Evolutionary conservation across 2,329 filamentous ascomycete genomes (phyloP).

Genomic region (Diaporthe aspalathi): DNA sequence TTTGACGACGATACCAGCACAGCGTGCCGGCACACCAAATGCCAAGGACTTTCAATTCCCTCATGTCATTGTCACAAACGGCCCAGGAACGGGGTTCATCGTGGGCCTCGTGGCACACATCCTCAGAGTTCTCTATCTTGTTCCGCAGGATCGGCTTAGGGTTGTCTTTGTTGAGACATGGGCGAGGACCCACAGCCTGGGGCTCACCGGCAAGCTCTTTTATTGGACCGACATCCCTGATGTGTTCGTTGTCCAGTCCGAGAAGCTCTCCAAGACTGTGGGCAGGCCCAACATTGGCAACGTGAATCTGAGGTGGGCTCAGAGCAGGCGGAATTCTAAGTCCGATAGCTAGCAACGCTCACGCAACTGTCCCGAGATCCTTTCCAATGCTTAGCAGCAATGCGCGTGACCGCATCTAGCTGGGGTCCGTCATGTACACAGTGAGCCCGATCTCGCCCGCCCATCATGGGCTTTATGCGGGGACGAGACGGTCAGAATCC

Average conservation of each 20-base stretch:
- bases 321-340: not conserved
- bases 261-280: conserved; percentile 65
- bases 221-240: conserved; percentile 74
- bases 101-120: conserved; percentile 65
- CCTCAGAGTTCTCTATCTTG: conserved; percentile 58
- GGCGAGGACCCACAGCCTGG: conserved; percentile 85
- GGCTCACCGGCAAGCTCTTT: conserved; percentile 85
- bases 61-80: conserved; percentile 85
- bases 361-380: too few species aligned
- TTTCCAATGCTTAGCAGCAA: not conserved
- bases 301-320: conserved; percentile 29
- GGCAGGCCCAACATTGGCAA: conserved; percentile 49
- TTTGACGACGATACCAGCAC: conserved; percentile 53
- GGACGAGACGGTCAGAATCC: conserved; percentile 24
- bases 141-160: conserved; percentile 68
- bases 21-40: conserved; percentile 36
- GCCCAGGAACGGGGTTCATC: conserved; percentile 87
- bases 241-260: conserved; percentile 86
- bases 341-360: not conserved
- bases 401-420: not conserved
- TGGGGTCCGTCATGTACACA: not conserved
- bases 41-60: conserved; percentile 61
- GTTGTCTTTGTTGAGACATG: conserved; percentile 93
- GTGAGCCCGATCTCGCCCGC: not conserved
- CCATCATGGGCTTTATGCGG: not conserved